Evolutionary conservation across 805 yeast species (phyloP).

Genomic region (Jamesozyma rosinii): DNA sequence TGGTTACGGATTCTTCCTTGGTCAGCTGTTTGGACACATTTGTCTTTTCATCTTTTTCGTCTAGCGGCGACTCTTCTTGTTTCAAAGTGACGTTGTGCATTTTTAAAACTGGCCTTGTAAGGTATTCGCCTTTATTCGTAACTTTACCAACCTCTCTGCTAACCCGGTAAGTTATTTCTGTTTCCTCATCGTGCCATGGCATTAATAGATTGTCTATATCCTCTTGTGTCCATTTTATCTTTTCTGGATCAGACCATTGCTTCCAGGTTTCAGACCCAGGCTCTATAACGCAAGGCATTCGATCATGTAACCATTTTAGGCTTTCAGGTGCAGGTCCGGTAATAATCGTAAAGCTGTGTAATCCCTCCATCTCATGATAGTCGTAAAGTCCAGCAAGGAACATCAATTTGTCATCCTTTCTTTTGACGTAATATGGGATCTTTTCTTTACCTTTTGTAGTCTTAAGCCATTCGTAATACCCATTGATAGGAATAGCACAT

Average conservation of each 20-base stretch:
- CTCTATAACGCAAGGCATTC: slow-evolving; percentile 68
- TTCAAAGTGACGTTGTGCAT: slow-evolving; percentile 1
- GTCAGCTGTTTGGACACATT: background rate
- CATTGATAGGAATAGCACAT: slow-evolving; percentile 71
- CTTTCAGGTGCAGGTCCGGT: slow-evolving; percentile 62
- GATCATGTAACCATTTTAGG: slow-evolving; percentile 57
- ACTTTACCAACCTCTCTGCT: slow-evolving; percentile 56
- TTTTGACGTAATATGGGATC: slow-evolving; percentile 56
- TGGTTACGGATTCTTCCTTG: background rate
- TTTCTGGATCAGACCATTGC: slow-evolving; percentile 47
- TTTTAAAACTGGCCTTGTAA: slow-evolving; percentile 22
- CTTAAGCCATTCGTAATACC: slow-evolving; percentile 76
- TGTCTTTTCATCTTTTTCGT: slow-evolving; percentile 4
- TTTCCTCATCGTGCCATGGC: slow-evolving; percentile 26
- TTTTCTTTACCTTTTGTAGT: slow-evolving; percentile 30
- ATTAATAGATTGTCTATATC: slow-evolving; percentile 36
- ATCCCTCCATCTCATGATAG: slow-evolving; percentile 12
- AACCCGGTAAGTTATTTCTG: slow-evolving; percentile 49
- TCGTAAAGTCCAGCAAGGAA: slow-evolving; percentile 57
- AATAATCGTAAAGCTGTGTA: slow-evolving; percentile 54
- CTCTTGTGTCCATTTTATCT: slow-evolving; percentile 32
- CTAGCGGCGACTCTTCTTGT: slow-evolving; percentile 1
- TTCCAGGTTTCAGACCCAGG: slow-evolving; percentile 52
- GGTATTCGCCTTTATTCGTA: slow-evolving; percentile 34
- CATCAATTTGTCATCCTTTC: slow-evolving; percentile 43